phyloP scores from a whole-genome alignment of 306 rosid species.

The Acacia crassicarpa region DNA sequence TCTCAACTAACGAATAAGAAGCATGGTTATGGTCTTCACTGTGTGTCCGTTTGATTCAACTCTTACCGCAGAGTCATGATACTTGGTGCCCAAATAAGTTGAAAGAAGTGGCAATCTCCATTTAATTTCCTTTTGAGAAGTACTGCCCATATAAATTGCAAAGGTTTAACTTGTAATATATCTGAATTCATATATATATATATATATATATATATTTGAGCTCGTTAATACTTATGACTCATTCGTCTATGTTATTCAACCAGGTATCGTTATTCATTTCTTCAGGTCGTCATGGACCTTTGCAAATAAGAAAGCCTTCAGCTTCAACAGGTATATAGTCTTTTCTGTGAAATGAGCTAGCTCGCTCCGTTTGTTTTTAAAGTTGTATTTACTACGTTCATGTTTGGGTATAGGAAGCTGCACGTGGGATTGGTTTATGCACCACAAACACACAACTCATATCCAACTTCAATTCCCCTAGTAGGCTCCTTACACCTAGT shows the following conservation, averaged over 20 bases:
- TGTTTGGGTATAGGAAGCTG: slow-evolving; percentile 24
- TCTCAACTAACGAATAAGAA: neutral
- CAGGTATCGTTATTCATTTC: slow-evolving; percentile 19
- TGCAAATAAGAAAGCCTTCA: neutral
- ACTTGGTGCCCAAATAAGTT: neutral
- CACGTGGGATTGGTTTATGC: slow-evolving; percentile 32
- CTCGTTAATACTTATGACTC: neutral
- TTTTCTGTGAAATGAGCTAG: neutral
- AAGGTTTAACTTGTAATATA: neutral
- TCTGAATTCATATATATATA: neutral
- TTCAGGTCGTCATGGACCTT: neutral
- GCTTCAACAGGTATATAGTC: slow-evolving; percentile 17
- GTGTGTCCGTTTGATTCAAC: no score
- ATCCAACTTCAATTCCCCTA: slow-evolving; percentile 3
- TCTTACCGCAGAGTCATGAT: slow-evolving; percentile 7
- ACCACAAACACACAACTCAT: slow-evolving; percentile 2
- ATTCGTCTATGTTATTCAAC: neutral
- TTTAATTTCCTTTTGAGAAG: slow-evolving; percentile 14
- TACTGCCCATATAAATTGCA: slow-evolving; percentile 22
- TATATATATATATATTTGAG: neutral
- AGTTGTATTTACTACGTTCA: neutral
- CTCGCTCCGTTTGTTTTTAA: neutral
- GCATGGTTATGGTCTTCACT: neutral
- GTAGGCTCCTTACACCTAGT: slow-evolving; percentile 8
- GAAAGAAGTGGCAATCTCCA: slow-evolving; percentile 22